Conservation (phyloP, 345 rosid genomes). For the Leavenworthia alabamica region DNA sequence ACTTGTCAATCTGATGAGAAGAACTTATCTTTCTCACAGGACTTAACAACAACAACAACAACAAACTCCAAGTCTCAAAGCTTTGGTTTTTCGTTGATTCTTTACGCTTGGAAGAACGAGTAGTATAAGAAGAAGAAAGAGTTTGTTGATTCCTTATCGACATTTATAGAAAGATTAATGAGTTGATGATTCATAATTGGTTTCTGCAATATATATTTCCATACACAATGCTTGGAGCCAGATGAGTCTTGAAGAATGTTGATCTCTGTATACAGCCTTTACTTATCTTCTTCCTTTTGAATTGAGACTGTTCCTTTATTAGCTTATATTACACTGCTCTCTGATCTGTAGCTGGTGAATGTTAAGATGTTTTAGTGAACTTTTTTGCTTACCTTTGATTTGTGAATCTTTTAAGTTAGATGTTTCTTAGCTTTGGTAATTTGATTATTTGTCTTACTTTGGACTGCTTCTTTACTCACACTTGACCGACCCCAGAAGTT, state of each 20-base stretch:
- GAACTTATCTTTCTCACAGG: conserved; percentile 44
- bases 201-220: background rate
- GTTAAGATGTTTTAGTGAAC: background rate
- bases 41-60: conserved; percentile 29
- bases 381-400: background rate
- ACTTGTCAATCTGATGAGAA: conserved; percentile 48
- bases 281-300: background rate
- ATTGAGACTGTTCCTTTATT: background rate
- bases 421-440: background rate
- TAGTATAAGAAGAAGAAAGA: conserved; percentile 25
- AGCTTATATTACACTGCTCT: background rate
- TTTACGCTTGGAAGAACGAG: conserved; percentile 71
- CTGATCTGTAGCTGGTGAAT: background rate
- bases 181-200: conserved; percentile 14
- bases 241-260: background rate
- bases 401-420: background rate
- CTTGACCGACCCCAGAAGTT: background rate
- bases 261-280: background rate
- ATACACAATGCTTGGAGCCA: conserved; percentile 1
- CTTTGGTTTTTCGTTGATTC: conserved; percentile 59
- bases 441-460: background rate
- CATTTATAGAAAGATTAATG: conserved; percentile 22
- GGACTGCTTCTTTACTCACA: background rate
- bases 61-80: conserved; percentile 53
- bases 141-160: conserved; percentile 28